These are phyloP conservation scores for Eucalyptus pumila DNA, from an alignment of 345 rosid genomes.

Conservation along the genomic window DNA sequence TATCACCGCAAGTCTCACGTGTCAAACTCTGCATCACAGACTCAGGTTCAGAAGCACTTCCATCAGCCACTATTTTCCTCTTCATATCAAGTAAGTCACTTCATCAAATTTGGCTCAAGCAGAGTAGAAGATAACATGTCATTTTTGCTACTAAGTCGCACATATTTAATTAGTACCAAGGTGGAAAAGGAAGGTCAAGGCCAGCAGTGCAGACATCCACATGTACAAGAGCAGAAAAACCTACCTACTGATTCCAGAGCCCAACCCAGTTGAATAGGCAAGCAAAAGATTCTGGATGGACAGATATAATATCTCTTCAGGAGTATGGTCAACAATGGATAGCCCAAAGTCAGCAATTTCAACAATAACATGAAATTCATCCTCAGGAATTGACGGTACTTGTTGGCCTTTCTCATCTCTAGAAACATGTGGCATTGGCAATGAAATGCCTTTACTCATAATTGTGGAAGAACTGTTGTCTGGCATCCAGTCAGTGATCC, in stretches of 20 bases:
- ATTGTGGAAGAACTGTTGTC: slow-evolving; percentile 52
- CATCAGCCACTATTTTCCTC: neutral
- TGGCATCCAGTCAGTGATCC: slow-evolving; percentile 93
- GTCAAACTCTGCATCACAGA: neutral
- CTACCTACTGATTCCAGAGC: slow-evolving; percentile 85
- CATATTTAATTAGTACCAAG: neutral
- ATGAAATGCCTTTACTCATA: slow-evolving; percentile 14
- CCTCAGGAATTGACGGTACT: slow-evolving; percentile 20
- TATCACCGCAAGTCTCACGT: neutral
- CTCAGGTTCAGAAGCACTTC: neutral
- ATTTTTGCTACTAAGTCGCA: neutral
- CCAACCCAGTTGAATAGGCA: slow-evolving; percentile 88
- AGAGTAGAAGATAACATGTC: neutral
- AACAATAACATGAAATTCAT: slow-evolving; percentile 78
- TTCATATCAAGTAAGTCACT: neutral
- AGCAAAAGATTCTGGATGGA: slow-evolving; percentile 77
- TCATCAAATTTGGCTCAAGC: neutral
- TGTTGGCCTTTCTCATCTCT: slow-evolving; percentile 37
- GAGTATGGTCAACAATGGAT: slow-evolving; percentile 87
- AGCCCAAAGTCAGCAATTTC: slow-evolving; percentile 94
- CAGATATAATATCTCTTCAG: slow-evolving; percentile 85
- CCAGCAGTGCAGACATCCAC: neutral
- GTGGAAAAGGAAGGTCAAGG: neutral
- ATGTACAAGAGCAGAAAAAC: neutral
- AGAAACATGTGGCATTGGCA: slow-evolving; percentile 24